These are phyloP conservation scores for Rheum nobile DNA, from an alignment of 148 eudicot genomes.

Conservation along the genomic window DNA sequence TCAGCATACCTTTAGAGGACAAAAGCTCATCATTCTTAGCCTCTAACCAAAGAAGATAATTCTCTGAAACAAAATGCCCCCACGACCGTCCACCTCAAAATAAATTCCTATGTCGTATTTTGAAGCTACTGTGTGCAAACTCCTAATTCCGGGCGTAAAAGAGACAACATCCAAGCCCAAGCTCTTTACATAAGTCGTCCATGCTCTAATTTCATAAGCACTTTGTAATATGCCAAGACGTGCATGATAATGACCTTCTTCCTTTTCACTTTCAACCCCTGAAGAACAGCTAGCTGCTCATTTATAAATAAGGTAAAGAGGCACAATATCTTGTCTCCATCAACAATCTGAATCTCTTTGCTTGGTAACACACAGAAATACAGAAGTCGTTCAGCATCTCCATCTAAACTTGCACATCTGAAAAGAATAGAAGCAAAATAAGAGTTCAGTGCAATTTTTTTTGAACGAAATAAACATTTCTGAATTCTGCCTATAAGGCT, in stretches of 20 bases:
- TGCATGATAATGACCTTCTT: constrained; percentile 22
- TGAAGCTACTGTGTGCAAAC: constrained; percentile 75
- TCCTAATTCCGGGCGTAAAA: constrained; percentile 82
- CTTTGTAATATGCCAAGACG: constrained; percentile 73
- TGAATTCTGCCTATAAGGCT: no score
- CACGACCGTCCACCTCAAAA: constrained; percentile 90
- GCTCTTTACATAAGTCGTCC: constrained; percentile 59
- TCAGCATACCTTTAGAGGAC: constrained; percentile 27
- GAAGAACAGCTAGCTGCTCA: constrained; percentile 51
- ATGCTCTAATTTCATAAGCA: constrained; percentile 84
- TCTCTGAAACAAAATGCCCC: constrained; percentile 73
- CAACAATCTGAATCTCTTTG: constrained; percentile 61
- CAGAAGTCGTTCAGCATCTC: constrained; percentile 93
- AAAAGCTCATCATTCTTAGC: constrained; percentile 33
- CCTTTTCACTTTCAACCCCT: constrained; percentile 18
- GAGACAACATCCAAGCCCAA: constrained; percentile 62
- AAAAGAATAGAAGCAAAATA: constrained; percentile 31
- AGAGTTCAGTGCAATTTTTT: constrained; percentile 14
- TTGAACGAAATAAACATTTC: neutral
- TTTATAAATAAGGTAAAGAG: constrained; percentile 67
- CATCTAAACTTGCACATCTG: constrained; percentile 99
- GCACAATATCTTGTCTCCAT: constrained; percentile 87
- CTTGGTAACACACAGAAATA: constrained; percentile 55
- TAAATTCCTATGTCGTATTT: constrained; percentile 83
- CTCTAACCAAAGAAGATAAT: constrained; percentile 51